phyloP scores from a whole-genome alignment of 768 basidiomycete genomes.

The Pisolithus albus region DNA sequence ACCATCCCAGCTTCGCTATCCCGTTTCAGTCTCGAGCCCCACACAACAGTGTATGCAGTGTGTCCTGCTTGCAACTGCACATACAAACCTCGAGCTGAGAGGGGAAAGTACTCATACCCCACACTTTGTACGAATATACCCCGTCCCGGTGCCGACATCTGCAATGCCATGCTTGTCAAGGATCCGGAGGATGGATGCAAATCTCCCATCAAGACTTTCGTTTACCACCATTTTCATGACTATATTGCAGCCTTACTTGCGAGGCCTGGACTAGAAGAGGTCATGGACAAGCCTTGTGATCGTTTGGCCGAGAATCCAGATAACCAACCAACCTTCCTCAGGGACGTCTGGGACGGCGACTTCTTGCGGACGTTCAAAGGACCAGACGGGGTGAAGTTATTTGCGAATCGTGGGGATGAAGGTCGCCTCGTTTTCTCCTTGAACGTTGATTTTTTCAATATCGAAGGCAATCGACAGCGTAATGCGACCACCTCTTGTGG shows the following conservation, averaged over 20 bases:
- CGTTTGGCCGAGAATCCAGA: neutral
- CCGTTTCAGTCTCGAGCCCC: slow-evolving; percentile 9
- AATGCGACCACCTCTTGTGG: slow-evolving; percentile 25
- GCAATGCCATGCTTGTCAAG: neutral
- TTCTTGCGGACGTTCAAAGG: slow-evolving; percentile 1
- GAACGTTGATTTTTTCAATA: slow-evolving; percentile 31
- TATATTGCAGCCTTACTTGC: neutral
- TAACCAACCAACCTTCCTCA: no score
- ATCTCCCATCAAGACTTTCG: neutral
- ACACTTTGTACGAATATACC: slow-evolving; percentile 3
- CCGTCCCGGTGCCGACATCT: neutral
- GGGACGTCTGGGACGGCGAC: no score
- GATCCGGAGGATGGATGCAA: neutral
- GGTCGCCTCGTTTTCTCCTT: slow-evolving; percentile 19
- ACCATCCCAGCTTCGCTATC: slow-evolving; percentile 3
- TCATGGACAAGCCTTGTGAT: slow-evolving; percentile 8
- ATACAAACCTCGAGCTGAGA: neutral
- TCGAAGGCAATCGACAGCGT: slow-evolving; percentile 18
- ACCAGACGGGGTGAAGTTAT: slow-evolving; percentile 9
- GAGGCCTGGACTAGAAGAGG: slow-evolving; percentile 1
- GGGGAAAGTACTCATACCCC: slow-evolving; percentile 2
- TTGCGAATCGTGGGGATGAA: slow-evolving; percentile 11
- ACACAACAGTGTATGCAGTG: slow-evolving; percentile 9
- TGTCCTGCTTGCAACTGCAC: slow-evolving; percentile 10
- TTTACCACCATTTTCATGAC: neutral